Base-by-base conservation (phyloP, 2,329 filamentous ascomycete species). In the Venturia asperata region DNA sequence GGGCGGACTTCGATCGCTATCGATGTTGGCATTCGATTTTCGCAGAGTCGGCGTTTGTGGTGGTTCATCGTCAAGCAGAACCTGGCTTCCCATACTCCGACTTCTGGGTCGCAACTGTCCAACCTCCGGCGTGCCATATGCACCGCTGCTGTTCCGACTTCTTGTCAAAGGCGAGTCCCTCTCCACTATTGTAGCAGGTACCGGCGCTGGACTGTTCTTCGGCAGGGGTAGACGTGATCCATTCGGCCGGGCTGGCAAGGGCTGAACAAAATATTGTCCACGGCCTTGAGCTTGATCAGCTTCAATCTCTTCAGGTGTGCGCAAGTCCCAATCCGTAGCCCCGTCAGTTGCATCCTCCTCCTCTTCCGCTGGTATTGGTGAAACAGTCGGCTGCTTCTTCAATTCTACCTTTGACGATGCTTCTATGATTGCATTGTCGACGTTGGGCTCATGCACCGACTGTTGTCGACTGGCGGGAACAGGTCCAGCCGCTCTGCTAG, bases 191-290 rank as follows among this genome's bases (percentile, higher is more conserved):
- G 88, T 85, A 63, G 83, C 75, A 1, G 90, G 84, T 66, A 95
- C 87, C 13, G 92, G 91, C 24, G 86, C 83, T 1, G 90, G 89
- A 73, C 91, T 96, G 17, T 84, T 80, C 71, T 91, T 92, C 39
- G 91, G 87, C 45, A 97, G 82, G 0, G 94, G 94, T 73, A 99
- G 97, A 64, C 91, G 87, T 56, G 93, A 96, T 3, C 83, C 79
- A 77, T 84, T 78, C 34, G 49, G 39, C 79, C 78, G 65, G 79
- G 72, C 34, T 45, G 68, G 67, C 27, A 67, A 67, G 47, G 69
- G 68, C 30, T 41, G 52, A 37, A 41, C 27, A 27, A 65, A 65
- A 37, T 65, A 65, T 24, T 27, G 62, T 15, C 56, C 34, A 30
- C 37, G 61, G 13, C 27, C 34, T 47, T 74, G 71, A 10, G 77